Percentiles rank a stretch among this genome's conserved stretches.
These are phyloP conservation scores for Amauroascus niger DNA, from an alignment of 2,329 filamentous ascomycete species.

Conservation along the genomic window DNA sequence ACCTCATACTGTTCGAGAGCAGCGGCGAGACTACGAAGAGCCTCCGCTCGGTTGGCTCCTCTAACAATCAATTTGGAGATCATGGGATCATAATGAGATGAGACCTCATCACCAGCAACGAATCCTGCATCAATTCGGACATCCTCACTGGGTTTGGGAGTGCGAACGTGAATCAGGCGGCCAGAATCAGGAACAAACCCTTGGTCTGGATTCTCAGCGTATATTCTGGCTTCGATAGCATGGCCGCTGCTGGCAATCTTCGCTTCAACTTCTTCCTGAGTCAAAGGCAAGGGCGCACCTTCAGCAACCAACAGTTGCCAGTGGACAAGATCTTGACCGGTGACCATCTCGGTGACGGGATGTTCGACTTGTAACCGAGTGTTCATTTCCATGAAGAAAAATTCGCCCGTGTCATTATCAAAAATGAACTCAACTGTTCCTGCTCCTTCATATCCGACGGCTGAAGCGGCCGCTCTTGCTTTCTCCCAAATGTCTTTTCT, in stretches of 20 bases:
- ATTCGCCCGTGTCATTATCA: conserved; percentile 55
- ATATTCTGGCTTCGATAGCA: conserved; percentile 91
- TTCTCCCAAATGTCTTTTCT: conserved; percentile 58
- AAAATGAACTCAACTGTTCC: conserved; percentile 62
- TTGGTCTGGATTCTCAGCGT: conserved; percentile 84
- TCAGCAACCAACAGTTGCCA: conserved; percentile 90
- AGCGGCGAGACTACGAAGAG: conserved; percentile 69
- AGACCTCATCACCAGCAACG: conserved; percentile 80
- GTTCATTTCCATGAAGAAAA: conserved; percentile 66
- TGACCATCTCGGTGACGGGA: conserved; percentile 77
- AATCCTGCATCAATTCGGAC: conserved; percentile 92
- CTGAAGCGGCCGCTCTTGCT: conserved; percentile 52
- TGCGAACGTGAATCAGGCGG: conserved; percentile 69
- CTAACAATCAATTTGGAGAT: conserved; percentile 94
- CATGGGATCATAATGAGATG: conserved; percentile 96
- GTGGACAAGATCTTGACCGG: conserved; percentile 70
- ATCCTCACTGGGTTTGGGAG: conserved; percentile 58
- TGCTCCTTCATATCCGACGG: conserved; percentile 56
- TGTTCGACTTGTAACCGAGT: conserved; percentile 92
- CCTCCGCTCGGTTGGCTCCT: conserved; percentile 65
- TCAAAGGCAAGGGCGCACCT: conserved; percentile 56
- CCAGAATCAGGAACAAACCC: conserved; percentile 94
- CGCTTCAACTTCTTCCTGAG: conserved; percentile 55
- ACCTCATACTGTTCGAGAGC: conserved; percentile 86
- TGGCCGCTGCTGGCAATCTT: conserved; percentile 68